A percentile compares a stretch with the other conserved stretches of the same genome.
Evolutionary conservation across 116 monocot species (phyloP).

Genomic region (Cymodocea nodosa): DNA sequence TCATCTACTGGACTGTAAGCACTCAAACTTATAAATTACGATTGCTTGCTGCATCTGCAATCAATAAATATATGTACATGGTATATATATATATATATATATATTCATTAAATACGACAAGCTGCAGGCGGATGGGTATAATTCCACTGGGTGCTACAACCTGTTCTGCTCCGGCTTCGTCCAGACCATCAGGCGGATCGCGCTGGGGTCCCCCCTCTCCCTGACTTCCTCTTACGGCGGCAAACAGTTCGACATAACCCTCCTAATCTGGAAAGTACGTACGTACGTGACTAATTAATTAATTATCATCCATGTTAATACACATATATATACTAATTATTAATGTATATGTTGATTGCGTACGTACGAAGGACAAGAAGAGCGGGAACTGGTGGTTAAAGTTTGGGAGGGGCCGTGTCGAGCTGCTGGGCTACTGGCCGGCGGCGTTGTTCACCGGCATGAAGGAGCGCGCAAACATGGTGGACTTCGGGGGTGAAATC

Average conservation of each 20-base stretch:
- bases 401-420: conserved; percentile 51
- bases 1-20: conserved; percentile 94
- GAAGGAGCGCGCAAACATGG: conserved; percentile 46
- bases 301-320: background rate
- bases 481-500: conserved; percentile 75
- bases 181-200: conserved; percentile 58
- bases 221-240: conserved; percentile 42
- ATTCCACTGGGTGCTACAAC: conserved; percentile 84
- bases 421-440: conserved; percentile 81
- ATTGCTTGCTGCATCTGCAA: too few relatives aligned
- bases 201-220: conserved; percentile 67
- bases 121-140: conserved; percentile 57
- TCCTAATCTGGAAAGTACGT: conserved; percentile 77
- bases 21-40: too few relatives aligned
- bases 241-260: conserved; percentile 66
- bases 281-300: too few relatives aligned
- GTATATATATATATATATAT: background rate
- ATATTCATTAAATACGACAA: background rate
- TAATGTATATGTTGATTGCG: too few relatives aligned
- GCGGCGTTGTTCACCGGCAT: conserved; percentile 63
- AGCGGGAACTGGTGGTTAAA: conserved; percentile 88
- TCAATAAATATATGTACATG: too few relatives aligned
- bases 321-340: too few relatives aligned
- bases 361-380: conserved; percentile 23
- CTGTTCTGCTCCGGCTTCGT: conserved; percentile 78